A percentile compares a stretch with the other conserved stretches of the same genome.
These are phyloP conservation scores for Sparassis latifolia DNA, from an alignment of 1,284 basidiomycete species.

Conservation along the genomic window DNA sequence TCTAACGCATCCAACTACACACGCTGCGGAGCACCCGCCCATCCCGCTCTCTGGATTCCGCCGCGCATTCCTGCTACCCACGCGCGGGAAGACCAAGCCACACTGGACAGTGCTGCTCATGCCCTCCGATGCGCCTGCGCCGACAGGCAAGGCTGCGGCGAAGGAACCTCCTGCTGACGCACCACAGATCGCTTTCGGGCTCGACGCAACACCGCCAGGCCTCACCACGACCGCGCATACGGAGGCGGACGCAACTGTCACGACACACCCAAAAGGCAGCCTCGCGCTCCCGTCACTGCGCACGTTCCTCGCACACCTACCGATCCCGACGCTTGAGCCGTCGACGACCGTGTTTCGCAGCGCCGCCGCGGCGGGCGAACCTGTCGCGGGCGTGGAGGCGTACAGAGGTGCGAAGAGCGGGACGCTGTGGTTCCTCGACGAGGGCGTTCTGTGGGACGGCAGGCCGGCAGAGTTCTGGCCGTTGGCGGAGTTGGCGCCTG, in stretches of 20 bases:
- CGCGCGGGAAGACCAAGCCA: slow-evolving; percentile 55
- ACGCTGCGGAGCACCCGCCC: slow-evolving; percentile 35
- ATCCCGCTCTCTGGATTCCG: slow-evolving; percentile 40
- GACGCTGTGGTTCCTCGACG: slow-evolving; percentile 62
- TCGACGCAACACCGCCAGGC: slow-evolving; percentile 45
- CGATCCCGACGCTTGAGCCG: slow-evolving; percentile 41
- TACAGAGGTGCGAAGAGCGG: slow-evolving; percentile 65
- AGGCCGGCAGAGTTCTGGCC: slow-evolving; percentile 74
- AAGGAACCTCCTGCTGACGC: slow-evolving; percentile 14
- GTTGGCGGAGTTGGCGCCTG: slow-evolving; percentile 43
- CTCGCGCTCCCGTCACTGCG: slow-evolving; percentile 42
- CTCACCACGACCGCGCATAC: slow-evolving; percentile 36
- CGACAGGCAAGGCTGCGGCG: slow-evolving; percentile 22
- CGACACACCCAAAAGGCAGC: slow-evolving; percentile 41
- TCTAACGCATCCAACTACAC: slow-evolving; percentile 41
- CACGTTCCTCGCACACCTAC: slow-evolving; percentile 46
- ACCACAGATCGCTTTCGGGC: slow-evolving; percentile 55
- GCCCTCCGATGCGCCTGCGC: slow-evolving; percentile 29
- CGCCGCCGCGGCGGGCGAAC: slow-evolving; percentile 18
- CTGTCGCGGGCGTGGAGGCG: slow-evolving; percentile 56
- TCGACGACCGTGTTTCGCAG: slow-evolving; percentile 48
- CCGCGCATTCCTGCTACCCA: slow-evolving; percentile 60
- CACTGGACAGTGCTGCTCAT: slow-evolving; percentile 64
- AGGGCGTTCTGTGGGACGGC: slow-evolving; percentile 66
- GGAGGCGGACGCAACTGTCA: slow-evolving; percentile 15